Base-by-base conservation (phyloP, 225 moss, liverwort and hornwort species). In the Anthoceros angustus region DNA sequence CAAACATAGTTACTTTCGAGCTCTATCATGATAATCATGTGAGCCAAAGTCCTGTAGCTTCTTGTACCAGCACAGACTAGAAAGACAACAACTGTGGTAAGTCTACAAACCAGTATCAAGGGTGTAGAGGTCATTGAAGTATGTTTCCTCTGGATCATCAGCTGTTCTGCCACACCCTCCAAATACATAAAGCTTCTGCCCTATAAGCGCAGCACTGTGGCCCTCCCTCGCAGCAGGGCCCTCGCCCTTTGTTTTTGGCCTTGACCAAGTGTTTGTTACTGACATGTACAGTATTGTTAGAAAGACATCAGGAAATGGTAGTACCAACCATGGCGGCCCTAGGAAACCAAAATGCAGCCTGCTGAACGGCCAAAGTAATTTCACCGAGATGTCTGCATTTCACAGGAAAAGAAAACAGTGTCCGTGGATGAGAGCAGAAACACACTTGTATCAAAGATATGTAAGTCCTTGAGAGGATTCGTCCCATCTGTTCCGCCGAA, bases 401-500 rank as follows among this genome's bases (percentile, higher is more conserved):
- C 32, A 32, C 4, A 32, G 32, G 32, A 32, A 32, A 32, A 32
- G 32, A 32, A 32, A 32, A 32, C 2, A 32, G 32, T 4, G 7
- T 55, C n/a, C n/a, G n/a, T 18, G n/a, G 7, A n/a, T 7, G 8
- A 55, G 15, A 55, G 23, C 21, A 5, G 18, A 43, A 67, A 43
- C 40, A 5, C 67, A 95, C 91, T 84, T 88, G 88, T 84, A 62
- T 98, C 95, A 43, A 98, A 84, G n/a, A 92, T 76, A 82, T 98
- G 89, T 24, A 98, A 86, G 62, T 98, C 95, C 43, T 74, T 76
- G 69, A 98, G 68, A 1, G 95, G 88, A 74, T 78, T 83, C 23
- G 77, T 78, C 67, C 95, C 95, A 81, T 98, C 95, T 67, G 92
- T 98, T 64, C 95, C 95, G 70, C 95, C 95, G 67, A 89, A 98